Evolutionary conservation across 768 basidiomycete species (phyloP), one percentile per base, ranked within the genome.

Genomic region (Exsudoporus frostii): DNA sequence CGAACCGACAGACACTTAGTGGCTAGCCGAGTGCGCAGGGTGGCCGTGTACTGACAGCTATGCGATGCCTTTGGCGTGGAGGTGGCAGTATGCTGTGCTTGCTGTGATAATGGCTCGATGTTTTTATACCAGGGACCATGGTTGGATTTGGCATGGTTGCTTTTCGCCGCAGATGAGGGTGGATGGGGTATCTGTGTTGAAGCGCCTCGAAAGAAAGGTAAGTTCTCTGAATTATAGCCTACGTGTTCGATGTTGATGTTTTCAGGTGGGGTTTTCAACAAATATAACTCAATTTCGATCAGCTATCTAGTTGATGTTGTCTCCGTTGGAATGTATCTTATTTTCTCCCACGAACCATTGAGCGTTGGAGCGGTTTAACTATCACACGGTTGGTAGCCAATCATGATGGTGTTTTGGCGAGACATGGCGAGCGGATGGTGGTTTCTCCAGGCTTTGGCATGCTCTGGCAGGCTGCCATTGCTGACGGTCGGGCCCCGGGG

Each of bases 31-130:
- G 14, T 39, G 20, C 19, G 53, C 47, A 49, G 39, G 44, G 9
- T 11, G 41, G 33, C 47, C 39, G 1, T 37, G 19, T 34, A 7
- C 30, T n/a, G 3, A 56, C 10, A 44, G 32, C 59, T 30, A 54
- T 46, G 51, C 32, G n/a, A 42, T 37, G n/a, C 22, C 19, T 41
- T 27, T 37, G 33, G 51, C 45, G 17, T 25, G 42, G 29, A 51
- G 24, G 61, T 56, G 15, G n/a, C 55, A 59, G 30, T 34, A 42
- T 52, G 48, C 55, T n/a, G 51, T 64, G 51, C n/a, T 48, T 59
- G 60, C 57, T 60, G 64, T 56, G 52, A 46, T 25, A 24, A 37
- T 29, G 45, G 20, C 6, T 32, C 5, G 13, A 13, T 39, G 40
- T 1, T 34, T 51, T 44, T 46, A 57, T 49, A 13, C 29, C 38